Evolutionary conservation across 108 stramenopile genomes (phyloP).

Genomic region (Discostella pseudostelligera): DNA sequence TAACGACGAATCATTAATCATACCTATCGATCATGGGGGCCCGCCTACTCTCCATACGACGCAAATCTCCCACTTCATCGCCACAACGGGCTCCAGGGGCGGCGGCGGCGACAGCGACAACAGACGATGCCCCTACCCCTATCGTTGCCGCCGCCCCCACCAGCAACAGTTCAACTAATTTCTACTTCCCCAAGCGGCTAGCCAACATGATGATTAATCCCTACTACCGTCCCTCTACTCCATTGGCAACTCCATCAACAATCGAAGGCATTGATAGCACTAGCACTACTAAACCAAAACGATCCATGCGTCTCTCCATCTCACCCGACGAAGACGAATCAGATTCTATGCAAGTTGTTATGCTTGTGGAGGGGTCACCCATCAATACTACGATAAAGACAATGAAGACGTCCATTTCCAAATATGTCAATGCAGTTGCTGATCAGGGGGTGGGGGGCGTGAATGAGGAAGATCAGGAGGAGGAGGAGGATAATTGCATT

Average conservation of each 20-base stretch:
- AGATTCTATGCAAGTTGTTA: constrained; percentile 19
- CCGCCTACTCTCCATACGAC: background rate
- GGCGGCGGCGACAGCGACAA: background rate
- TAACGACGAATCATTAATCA: too few relatives aligned
- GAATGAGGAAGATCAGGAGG: too few relatives aligned
- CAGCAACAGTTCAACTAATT: background rate
- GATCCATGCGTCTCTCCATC: constrained; percentile 1
- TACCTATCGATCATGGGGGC: background rate
- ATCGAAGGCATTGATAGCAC: background rate
- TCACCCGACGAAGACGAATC: constrained; percentile 15
- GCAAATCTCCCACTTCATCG: background rate
- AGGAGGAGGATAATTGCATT: constrained; percentile 4
- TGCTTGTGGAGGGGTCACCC: background rate
- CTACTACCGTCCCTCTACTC: background rate
- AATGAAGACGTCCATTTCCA: background rate
- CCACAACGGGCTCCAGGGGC: background rate
- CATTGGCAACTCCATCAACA: background rate
- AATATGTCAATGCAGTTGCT: too few relatives aligned
- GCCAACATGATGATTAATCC: background rate
- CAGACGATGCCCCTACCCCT: too few relatives aligned
- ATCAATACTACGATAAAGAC: background rate
- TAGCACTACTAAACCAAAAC: background rate
- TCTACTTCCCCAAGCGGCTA: background rate
- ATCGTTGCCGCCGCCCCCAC: background rate
- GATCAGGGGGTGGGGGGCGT: too few relatives aligned